Base-by-base conservation (phyloP, 768 basidiomycete species). In the Rhizopogon vesiculosus region DNA sequence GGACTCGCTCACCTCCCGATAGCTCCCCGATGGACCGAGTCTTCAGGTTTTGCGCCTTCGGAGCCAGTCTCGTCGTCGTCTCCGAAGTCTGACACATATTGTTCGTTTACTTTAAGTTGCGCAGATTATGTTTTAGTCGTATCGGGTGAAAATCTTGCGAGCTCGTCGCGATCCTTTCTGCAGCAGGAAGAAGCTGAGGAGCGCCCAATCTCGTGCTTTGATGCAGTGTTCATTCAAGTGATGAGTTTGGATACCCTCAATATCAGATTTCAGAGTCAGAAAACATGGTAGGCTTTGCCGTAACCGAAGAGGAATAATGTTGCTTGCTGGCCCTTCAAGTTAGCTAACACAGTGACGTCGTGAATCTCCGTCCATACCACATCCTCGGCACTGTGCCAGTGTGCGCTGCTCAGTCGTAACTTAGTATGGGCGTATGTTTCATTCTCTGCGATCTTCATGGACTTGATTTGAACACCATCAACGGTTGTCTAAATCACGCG, bases 11-110 rank as follows among this genome's bases (percentile, higher is more conserved):
- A n/a, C 22, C 1, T 25, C 31, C 31, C 7, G 31, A 31, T 31
- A 7, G 7, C 31, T 9, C 31, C 7, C 5, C n/a, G 31, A 31
- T 9, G 31, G 31, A 9, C 31, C 31, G 6, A 7, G 67, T 98
- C 95, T 66, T 98, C 95, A 2, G 83, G 83, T 63, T 92, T 90
- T 44, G 83, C 86, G 29, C 81, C 80, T 65, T 92, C 89, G 0
- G 86, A 89, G 64, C 88, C 87, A 6, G 77, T 76, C 45, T 73
- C 71, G 3, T 25, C 22, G 22, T 25, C 3, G 22, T 25, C 7
- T 78, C 76, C 76, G 39, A 72, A 73, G 65, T 91, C 87, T 0
- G 87, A 88, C 19, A 89, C 89, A 68, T 93, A 92, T 71, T 93
- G 91, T 53, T 88, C 89, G 72, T 91, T 89, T 51, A 94, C 92